A percentile compares a stretch with the other conserved stretches of the same genome.
These are phyloP conservation scores for Anisodus tanguticus DNA, from an alignment of 257 asterid genomes.

Conservation along the genomic window DNA sequence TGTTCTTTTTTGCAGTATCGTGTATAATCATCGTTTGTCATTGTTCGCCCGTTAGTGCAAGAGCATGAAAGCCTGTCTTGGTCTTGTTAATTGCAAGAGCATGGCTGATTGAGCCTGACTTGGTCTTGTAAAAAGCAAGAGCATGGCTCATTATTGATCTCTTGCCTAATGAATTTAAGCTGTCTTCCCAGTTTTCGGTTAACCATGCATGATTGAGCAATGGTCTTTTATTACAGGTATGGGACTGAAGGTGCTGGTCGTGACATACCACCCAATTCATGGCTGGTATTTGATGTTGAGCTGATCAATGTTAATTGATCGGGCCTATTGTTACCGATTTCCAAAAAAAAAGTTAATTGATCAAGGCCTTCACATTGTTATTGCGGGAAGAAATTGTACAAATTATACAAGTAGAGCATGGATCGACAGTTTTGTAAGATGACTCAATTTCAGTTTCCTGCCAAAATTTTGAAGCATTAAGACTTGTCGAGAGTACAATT, in stretches of 20 bases:
- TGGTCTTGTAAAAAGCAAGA: no score
- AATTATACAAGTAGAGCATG: not conserved
- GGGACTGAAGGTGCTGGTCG: slow-evolving; percentile 68
- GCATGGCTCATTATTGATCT: not conserved
- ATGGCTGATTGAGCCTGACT: not conserved
- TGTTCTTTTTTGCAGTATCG: not conserved
- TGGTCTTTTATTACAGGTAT: slow-evolving; percentile 56
- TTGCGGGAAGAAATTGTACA: not conserved
- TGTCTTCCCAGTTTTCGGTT: not conserved
- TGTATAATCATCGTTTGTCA: not conserved
- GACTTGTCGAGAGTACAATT: not conserved
- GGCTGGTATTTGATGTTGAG: slow-evolving; percentile 94
- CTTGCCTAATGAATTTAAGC: not conserved
- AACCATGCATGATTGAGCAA: not conserved
- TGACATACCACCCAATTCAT: slow-evolving; percentile 77
- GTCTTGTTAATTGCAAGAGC: slow-evolving; percentile 1
- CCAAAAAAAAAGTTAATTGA: no score
- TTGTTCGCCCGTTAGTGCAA: not conserved
- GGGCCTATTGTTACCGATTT: not conserved
- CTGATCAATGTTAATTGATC: slow-evolving; percentile 63
- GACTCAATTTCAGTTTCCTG: not conserved
- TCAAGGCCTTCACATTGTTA: no score
- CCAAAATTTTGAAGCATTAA: not conserved
- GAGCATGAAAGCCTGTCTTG: not conserved
- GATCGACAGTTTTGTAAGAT: not conserved